Evolutionary conservation across 1,284 basidiomycete genomes (phyloP).

Genomic region (Naganishia cerealis): DNA sequence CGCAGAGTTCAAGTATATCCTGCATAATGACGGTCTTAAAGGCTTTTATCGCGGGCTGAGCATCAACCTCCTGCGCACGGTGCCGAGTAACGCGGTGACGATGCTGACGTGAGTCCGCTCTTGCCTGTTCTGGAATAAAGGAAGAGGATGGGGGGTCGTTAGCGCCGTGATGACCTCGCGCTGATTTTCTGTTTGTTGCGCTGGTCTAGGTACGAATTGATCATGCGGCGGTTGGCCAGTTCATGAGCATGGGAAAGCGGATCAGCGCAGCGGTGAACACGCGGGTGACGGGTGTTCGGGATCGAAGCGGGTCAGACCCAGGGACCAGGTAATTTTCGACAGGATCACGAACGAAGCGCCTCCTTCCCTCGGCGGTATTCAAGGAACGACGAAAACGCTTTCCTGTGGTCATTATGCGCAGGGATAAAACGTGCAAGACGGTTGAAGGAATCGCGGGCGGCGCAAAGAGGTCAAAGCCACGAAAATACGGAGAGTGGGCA

Average conservation of each 20-base stretch:
- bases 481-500: too few relatives aligned
- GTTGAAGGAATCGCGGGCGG: too few relatives aligned
- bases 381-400: too few relatives aligned
- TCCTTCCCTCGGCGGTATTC: too few relatives aligned
- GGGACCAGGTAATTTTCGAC: too few relatives aligned
- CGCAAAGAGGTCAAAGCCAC: too few relatives aligned
- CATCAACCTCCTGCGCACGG: constrained; percentile 84
- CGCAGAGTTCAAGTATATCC: constrained; percentile 69
- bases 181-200: neutral
- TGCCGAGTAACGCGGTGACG: constrained; percentile 89
- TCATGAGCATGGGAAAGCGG: neutral
- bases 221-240: constrained; percentile 26
- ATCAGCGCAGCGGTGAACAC: too few relatives aligned
- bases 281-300: too few relatives aligned
- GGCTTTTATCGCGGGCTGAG: constrained; percentile 86
- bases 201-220: constrained; percentile 30
- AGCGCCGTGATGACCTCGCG: neutral
- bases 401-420: too few relatives aligned
- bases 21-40: constrained; percentile 76
- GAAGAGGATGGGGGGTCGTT: neutral
- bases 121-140: neutral
- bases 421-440: too few relatives aligned
- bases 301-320: too few relatives aligned
- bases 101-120: constrained; percentile 77
- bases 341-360: too few relatives aligned